These are phyloP conservation scores for Nicotiana obtusifolia DNA, from an alignment of 257 asterid species.

Conservation along the genomic window DNA sequence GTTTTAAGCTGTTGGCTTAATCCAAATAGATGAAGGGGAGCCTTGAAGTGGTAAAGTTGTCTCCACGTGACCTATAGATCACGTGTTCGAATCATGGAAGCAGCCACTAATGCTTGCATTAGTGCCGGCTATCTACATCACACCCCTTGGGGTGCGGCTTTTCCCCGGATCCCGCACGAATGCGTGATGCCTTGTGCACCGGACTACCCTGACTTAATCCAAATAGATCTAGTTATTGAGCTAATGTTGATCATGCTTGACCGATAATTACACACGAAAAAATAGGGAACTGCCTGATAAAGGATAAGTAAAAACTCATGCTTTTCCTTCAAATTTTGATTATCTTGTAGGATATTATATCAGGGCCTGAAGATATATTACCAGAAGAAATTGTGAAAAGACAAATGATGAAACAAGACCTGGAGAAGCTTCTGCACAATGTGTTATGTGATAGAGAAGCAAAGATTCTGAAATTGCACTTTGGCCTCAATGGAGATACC, in stretches of 20 bases:
- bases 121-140: too few relatives aligned
- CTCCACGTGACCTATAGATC: too few relatives aligned
- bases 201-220: not conserved
- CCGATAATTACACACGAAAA: not conserved
- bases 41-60: too few relatives aligned
- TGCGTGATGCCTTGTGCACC: too few relatives aligned
- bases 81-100: too few relatives aligned
- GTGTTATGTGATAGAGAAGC: conserved; percentile 48
- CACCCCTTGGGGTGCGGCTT: too few relatives aligned
- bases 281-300: not conserved
- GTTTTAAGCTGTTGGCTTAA: not conserved
- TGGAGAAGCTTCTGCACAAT: conserved; percentile 34
- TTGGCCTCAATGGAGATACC: conserved; percentile 44
- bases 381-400: conserved; percentile 58
- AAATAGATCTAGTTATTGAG: not conserved
- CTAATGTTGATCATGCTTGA: not conserved
- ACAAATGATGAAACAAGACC: conserved; percentile 30
- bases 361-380: conserved; percentile 47
- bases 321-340: not conserved
- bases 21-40: not conserved
- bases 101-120: too few relatives aligned
- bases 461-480: conserved; percentile 36
- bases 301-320: not conserved
- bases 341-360: conserved; percentile 37
- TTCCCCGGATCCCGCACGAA: too few relatives aligned